Evolutionary conservation across 1,284 basidiomycete species (phyloP), one percentile per base, ranked within the genome.

Genomic region (Puccinia novopanici): DNA sequence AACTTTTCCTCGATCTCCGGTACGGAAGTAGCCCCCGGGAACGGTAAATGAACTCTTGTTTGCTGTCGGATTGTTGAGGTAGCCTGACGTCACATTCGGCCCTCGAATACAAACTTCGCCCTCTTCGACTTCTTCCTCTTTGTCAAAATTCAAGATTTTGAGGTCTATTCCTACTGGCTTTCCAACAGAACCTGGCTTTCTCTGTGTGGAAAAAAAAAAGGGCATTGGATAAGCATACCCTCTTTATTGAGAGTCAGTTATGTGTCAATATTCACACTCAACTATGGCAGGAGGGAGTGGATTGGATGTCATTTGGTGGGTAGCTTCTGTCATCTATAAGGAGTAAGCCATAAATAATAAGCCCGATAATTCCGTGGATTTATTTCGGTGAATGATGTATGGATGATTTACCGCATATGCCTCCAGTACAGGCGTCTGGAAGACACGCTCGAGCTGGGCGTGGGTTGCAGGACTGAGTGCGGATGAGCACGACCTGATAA

Each of bases 1-100:
- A 85, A 90, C 87, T 82, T 89, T 88, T 4, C 91, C 91, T 83
- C 90, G 87, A 83, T 91, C 91, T 5, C 90, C 90, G 3, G 90
- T 90, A 81, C 91, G 89, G 84, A 88, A 86, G 85, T 87, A 87
- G 19, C 87, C 86, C 61, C 86, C 86, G 82, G 85, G 80, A 82
- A 82, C 85, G 37, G 86, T 85, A 50, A 86, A 86, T 45, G 83
- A 83, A 63, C 86, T 85, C n/a, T 82, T 82, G 82, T 86, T 86
- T 24, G 86, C 86, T 73, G 85, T 86, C 34, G 85, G 84, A 81
- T 88, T 88, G 83, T 87, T 87, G 80, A 87, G 83, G 79, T 88
- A 88, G 24, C 86, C 87, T 48, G 84, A 83, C 15, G 87, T 88
- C 40, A 88, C 87, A 82, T 88, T 88, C 48, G 85, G 82, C 3